phyloP scores from a whole-genome alignment of 305 asterid genomes.

The Caryopteris hybrid region DNA sequence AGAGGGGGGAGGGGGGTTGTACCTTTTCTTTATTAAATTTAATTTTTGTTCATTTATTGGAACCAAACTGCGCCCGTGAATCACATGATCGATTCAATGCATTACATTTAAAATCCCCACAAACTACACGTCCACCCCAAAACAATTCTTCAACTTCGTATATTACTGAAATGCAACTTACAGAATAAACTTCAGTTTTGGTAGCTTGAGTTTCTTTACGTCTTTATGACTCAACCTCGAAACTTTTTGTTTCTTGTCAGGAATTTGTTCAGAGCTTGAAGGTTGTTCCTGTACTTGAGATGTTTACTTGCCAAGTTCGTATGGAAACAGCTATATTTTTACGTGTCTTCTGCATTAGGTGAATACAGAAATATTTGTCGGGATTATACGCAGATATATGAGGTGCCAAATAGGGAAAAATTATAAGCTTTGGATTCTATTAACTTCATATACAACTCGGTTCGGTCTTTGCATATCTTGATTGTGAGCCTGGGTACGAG shows the following conservation, averaged over 20 bases:
- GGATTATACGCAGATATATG: not conserved
- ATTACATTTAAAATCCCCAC: slow-evolving; percentile 41
- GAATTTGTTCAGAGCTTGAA: slow-evolving; percentile 33
- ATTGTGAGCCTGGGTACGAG: slow-evolving; percentile 5
- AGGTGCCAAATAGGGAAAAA: not conserved
- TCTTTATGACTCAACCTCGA: slow-evolving; percentile 8
- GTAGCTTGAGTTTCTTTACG: slow-evolving; percentile 1
- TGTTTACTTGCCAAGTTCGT: not conserved
- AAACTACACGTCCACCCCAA: slow-evolving; percentile 22
- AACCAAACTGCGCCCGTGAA: slow-evolving; percentile 54
- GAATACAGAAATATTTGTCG: not conserved
- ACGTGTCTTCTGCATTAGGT: not conserved
- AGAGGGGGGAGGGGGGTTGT: not conserved
- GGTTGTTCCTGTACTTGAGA: slow-evolving; percentile 14
- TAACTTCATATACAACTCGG: not conserved
- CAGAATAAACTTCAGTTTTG: not conserved
- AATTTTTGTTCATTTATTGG: slow-evolving; percentile 36
- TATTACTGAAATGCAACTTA: slow-evolving; percentile 24
- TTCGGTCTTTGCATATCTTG: slow-evolving; percentile 1
- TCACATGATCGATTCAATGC: slow-evolving; percentile 36
- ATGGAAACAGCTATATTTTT: not conserved
- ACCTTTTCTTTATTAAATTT: not conserved
- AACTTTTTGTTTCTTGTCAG: slow-evolving; percentile 31
- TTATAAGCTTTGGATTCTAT: not conserved
- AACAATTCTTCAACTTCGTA: slow-evolving; percentile 21